phyloP scores from a whole-genome alignment of 192 early-diverging fungal genomes.

The Gigaspora rosea region DNA sequence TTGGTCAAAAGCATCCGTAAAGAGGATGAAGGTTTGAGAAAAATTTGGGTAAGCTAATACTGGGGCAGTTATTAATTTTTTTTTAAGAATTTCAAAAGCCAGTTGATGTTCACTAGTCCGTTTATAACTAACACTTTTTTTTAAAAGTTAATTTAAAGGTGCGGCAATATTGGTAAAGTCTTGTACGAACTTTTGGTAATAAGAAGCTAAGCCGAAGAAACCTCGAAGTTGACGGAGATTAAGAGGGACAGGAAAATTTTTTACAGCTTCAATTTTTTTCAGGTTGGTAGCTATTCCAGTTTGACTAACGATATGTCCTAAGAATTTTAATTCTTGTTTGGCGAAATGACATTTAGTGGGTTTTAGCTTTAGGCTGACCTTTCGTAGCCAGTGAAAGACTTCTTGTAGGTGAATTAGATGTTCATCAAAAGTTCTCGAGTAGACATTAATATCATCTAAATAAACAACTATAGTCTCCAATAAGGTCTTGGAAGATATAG shows the following conservation, averaged over 20 bases:
- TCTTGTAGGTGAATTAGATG: conserved; percentile 11
- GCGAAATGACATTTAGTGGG: no score
- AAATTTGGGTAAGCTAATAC: no score
- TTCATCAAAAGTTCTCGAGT: conserved; percentile 32
- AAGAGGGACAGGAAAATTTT: conserved; percentile 14
- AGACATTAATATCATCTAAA: conserved; percentile 42
- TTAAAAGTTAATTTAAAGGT: neutral
- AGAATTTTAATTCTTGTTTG: no score
- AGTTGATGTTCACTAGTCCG: neutral
- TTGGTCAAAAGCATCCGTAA: conserved; percentile 45
- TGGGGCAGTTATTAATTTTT: conserved; percentile 25
- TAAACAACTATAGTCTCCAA: conserved; percentile 30
- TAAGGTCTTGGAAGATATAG: neutral
- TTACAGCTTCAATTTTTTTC: conserved; percentile 22
- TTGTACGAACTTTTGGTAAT: neutral
- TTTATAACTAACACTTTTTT: neutral
- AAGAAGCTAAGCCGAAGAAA: conserved; percentile 17
- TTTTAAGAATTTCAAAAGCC: conserved; percentile 36
- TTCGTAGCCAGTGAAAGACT: conserved; percentile 18
- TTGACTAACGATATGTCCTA: no score
- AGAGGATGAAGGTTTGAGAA: conserved; percentile 36
- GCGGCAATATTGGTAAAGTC: neutral
- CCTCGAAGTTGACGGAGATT: neutral
- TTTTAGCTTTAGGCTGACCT: conserved; percentile 13
- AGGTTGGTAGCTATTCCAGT: conserved; percentile 3